A percentile compares a stretch with the other conserved stretches of the same genome.
These are phyloP conservation scores for Rubia peregrina DNA, from an alignment of 305 asterid genomes.

Conservation along the genomic window DNA sequence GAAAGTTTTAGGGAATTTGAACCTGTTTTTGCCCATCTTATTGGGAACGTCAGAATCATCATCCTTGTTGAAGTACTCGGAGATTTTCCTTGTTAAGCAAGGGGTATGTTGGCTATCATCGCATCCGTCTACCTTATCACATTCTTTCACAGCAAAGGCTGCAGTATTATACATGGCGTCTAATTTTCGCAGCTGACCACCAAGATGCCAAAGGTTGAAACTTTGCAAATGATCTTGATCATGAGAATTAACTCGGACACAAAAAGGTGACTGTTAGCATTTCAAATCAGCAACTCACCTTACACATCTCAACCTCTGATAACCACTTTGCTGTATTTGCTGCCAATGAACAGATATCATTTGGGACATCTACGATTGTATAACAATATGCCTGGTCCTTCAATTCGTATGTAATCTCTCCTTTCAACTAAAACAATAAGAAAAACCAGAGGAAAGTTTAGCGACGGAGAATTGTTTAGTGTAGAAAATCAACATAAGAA, in stretches of 20 bases:
- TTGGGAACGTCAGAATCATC: conserved; percentile 34
- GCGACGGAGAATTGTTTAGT: no score
- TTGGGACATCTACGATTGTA: conserved; percentile 46
- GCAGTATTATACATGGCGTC: conserved; percentile 67
- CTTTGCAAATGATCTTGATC: background rate
- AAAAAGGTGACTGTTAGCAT: background rate
- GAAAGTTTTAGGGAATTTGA: conserved; percentile 10
- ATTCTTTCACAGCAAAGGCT: conserved; percentile 50
- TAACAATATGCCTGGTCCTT: conserved; percentile 92
- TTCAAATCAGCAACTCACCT: conserved; percentile 49
- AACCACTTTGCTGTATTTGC: conserved; percentile 72
- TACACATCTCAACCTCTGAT: conserved; percentile 75
- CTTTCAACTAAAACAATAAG: conserved; percentile 47
- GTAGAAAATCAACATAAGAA: no score
- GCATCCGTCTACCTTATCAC: conserved; percentile 62
- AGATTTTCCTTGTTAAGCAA: conserved; percentile 64
- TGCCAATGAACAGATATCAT: conserved; percentile 75
- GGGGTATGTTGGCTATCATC: conserved; percentile 54
- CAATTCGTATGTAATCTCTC: conserved; percentile 83
- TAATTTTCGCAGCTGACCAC: conserved; percentile 57
- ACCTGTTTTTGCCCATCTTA: conserved; percentile 66
- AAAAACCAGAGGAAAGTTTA: background rate
- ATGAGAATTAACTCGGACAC: background rate
- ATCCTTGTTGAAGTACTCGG: conserved; percentile 56
- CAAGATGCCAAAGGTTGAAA: conserved; percentile 3